Evolutionary conservation across 192 early-diverging fungal genomes (phyloP).

Genomic region (Linnemannia schmuckeri): DNA sequence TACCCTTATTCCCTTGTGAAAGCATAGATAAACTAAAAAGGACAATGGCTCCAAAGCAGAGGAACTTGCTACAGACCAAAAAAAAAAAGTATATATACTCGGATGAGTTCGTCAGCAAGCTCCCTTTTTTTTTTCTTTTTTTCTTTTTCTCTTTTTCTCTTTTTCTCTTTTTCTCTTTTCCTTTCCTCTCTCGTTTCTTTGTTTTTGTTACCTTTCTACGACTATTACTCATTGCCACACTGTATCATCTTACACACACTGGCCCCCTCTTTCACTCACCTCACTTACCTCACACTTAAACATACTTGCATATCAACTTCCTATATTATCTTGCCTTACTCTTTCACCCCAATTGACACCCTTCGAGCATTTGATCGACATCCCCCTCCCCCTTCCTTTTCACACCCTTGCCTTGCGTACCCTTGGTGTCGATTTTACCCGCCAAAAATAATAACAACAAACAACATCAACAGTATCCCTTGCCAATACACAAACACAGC

Average conservation of each 20-base stretch:
- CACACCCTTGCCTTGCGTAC: neutral
- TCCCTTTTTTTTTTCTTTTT: neutral
- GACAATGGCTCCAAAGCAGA: slow-evolving; percentile 5
- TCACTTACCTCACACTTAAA: neutral
- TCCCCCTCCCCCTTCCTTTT: neutral
- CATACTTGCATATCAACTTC: neutral
- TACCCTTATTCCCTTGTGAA: neutral
- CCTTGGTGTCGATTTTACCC: neutral
- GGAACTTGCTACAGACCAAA: neutral
- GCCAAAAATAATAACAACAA: neutral
- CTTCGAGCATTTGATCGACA: neutral
- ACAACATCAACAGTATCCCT: neutral
- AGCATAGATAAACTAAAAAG: neutral
- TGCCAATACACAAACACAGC: neutral
- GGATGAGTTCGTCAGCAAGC: neutral
- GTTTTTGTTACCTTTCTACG: neutral
- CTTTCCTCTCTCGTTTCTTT: neutral
- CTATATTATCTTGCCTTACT: neutral
- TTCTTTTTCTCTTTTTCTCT: neutral
- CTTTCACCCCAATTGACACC: too few relatives aligned
- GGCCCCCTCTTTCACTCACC: neutral
- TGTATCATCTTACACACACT: neutral
- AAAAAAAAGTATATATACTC: neutral
- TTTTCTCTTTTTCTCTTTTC: neutral
- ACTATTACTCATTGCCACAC: neutral